A percentile compares a stretch with the other conserved stretches of the same genome.
phyloP scores from a whole-genome alignment of 2,329 filamentous ascomycete species.

The Ceratocystis huliohia region DNA sequence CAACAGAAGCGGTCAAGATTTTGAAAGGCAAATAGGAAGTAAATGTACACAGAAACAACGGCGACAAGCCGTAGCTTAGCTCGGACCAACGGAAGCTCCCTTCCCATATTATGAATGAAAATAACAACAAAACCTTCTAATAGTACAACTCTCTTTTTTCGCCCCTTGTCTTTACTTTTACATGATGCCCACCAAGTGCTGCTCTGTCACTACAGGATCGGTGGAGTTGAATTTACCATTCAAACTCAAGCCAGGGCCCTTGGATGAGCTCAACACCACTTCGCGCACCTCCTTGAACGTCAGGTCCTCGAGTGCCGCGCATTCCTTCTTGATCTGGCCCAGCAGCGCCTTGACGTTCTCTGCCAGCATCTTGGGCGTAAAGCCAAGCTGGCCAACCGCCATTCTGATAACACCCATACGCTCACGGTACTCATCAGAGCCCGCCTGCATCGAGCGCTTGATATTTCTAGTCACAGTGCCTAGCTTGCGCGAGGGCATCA shows the following conservation, averaged over 20 bases:
- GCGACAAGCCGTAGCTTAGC: neutral
- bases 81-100: constrained; percentile 8
- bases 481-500: constrained; percentile 84
- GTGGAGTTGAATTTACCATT: constrained; percentile 62
- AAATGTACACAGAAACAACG: neutral
- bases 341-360: constrained; percentile 73
- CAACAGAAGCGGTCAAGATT: constrained; percentile 39
- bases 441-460: constrained; percentile 58
- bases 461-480: constrained; percentile 82
- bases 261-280: constrained; percentile 72
- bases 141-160: constrained; percentile 13
- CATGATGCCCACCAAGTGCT: constrained; percentile 42
- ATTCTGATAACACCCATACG: constrained; percentile 70
- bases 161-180: constrained; percentile 27
- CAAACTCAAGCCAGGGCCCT: constrained; percentile 75
- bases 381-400: constrained; percentile 81
- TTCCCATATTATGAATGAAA: constrained; percentile 11
- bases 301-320: constrained; percentile 51
- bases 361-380: constrained; percentile 74
- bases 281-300: constrained; percentile 39
- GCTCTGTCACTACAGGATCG: constrained; percentile 42
- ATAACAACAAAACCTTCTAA: constrained; percentile 5
- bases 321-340: constrained; percentile 64
- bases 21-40: constrained; percentile 26
- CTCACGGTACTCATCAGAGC: constrained; percentile 79